Evolutionary conservation across 2,329 filamentous ascomycete species (phyloP).

Genomic region (Epichloe bromicola): DNA sequence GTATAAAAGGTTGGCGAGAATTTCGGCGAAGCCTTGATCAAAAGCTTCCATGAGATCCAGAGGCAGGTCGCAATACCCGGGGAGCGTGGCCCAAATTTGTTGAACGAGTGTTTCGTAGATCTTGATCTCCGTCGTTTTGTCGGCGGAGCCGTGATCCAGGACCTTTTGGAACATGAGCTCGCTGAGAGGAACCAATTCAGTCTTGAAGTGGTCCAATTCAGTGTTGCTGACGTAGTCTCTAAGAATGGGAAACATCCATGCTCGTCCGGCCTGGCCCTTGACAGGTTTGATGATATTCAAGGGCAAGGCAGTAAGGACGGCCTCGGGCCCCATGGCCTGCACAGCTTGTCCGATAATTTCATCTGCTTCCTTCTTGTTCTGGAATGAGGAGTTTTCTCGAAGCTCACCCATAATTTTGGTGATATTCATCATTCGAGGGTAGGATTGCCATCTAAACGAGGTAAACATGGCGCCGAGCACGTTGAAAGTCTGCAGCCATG

Average conservation of each 20-base stretch:
- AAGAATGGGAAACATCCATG: constrained; percentile 88
- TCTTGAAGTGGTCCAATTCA: constrained; percentile 69
- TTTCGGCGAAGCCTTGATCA: constrained; percentile 78
- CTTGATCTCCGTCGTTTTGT: constrained; percentile 93
- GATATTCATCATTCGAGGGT: constrained; percentile 63
- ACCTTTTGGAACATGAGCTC: constrained; percentile 82
- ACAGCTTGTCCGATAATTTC: constrained; percentile 80
- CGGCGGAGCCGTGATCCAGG: constrained; percentile 63
- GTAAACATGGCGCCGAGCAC: constrained; percentile 82
- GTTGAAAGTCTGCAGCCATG: constrained; percentile 90
- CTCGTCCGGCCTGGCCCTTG: constrained; percentile 68
- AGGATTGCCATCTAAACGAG: constrained; percentile 69
- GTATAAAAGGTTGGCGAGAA: constrained; percentile 84
- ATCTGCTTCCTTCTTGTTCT: constrained; percentile 90
- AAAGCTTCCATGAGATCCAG: constrained; percentile 66
- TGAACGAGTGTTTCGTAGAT: constrained; percentile 94
- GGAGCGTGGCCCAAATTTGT: constrained; percentile 87
- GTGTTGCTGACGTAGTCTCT: constrained; percentile 87
- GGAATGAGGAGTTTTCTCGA: constrained; percentile 75
- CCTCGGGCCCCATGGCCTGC: constrained; percentile 77
- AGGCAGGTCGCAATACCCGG: constrained; percentile 89
- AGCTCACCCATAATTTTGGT: constrained; percentile 75
- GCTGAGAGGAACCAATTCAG: constrained; percentile 78
- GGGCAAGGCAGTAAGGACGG: constrained; percentile 69
- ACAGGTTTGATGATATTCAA: constrained; percentile 71